Conservation (phyloP, 805 yeast genomes). For the Wilhelminamyces savonicus region DNA sequence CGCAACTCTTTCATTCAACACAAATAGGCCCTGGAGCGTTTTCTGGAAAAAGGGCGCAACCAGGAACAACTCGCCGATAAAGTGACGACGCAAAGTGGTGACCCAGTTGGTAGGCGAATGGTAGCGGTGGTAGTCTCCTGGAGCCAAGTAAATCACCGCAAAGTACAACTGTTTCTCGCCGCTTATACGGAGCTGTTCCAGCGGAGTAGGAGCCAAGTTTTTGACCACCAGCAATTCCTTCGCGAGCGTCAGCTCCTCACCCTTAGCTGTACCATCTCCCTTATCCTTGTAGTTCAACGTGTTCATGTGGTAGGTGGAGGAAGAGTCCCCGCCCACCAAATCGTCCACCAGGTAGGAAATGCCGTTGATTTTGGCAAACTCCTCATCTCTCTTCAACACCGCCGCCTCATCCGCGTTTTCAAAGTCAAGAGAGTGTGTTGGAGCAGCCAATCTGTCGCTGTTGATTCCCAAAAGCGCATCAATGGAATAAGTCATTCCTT, state of each 20-base stretch:
- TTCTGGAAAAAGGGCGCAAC: constrained; percentile 96
- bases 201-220: constrained; percentile 29
- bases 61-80: constrained; percentile 89
- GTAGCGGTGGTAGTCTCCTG: constrained; percentile 96
- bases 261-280: constrained; percentile 56
- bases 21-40: constrained; percentile 79
- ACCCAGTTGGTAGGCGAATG: constrained; percentile 98
- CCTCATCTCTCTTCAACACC: constrained; percentile 50
- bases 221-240: constrained; percentile 27
- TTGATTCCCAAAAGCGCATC: constrained; percentile 77
- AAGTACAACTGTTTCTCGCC: constrained; percentile 61
- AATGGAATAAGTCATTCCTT: constrained; percentile 89
- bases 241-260: constrained; percentile 23
- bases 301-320: constrained; percentile 38
- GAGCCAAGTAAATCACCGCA: constrained; percentile 92
- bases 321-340: constrained; percentile 50
- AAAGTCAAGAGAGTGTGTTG: constrained; percentile 43
- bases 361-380: constrained; percentile 75
- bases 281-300: constrained; percentile 49
- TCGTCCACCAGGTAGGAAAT: constrained; percentile 67
- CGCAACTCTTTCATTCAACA: constrained; percentile 92
- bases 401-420: constrained; percentile 33
- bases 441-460: constrained; percentile 45
- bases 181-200: constrained; percentile 22
- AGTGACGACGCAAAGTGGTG: constrained; percentile 85